Evolutionary conservation across 257 asterid genomes (phyloP), one percentile per base, ranked within the genome.

Genomic region (Handroanthus guayacan): DNA sequence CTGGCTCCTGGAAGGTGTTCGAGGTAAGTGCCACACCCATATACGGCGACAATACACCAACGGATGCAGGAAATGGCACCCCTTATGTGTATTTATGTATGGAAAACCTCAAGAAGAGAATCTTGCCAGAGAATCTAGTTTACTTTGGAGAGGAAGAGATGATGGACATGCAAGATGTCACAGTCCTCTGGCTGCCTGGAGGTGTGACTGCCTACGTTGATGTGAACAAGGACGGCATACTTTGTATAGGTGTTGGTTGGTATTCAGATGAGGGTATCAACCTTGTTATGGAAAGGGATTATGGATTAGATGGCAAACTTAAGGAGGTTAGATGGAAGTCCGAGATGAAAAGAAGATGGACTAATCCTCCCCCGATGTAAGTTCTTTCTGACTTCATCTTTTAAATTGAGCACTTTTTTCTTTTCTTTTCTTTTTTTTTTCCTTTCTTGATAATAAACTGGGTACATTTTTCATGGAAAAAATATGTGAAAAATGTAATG

Each of bases 231-330:
- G 99, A 95, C 31, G 99, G 96, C 12, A 82, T 86, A 51, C 93
- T 95, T 10, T 92, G 98, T 78, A 76, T 95, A 56, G 99, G 99
- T 12, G 92, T 89, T 31, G 99, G 99, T n/a, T 95, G 99, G 99
- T 95, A 93, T 77, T 95, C 99, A 0, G 91, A 87, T 9, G 98
- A 90, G 82, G 99, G 99, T 48, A 82, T 93, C 58, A 93, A 93
- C 83, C 97, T 91, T 67, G 99, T 95, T 9, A 91, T 95, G 96
- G 99, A 95, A 79, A 84, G 99, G 79, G 98, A 93, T 69, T 95
- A 93, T 74, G 99, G 97, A 75, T 82, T 87, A 17, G 98, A 93
- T 82, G 98, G 99, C 58, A 91, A 93, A 77, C 94, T 95, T 58
- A 93, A 82, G 87, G 99, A 95, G 81, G 98, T 95, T 36, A 82